Conservation (phyloP, 2,329 filamentous ascomycete species). For the Stachybotrys chlorohalonatus region DNA sequence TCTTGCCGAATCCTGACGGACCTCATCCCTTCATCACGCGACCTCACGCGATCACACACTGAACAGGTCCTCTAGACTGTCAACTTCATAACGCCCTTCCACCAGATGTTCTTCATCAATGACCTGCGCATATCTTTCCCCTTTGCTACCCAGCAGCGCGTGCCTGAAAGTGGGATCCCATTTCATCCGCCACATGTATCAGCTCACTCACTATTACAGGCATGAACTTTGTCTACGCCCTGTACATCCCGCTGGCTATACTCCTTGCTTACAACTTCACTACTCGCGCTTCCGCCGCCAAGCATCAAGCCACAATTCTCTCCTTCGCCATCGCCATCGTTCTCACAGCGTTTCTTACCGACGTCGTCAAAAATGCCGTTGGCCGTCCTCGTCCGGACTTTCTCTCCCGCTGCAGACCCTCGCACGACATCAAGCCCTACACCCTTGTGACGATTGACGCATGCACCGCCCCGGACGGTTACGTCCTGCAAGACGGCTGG, state of each 20-base stretch:
- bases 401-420: constrained; percentile 71
- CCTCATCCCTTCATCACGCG: constrained; percentile 1
- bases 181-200: not conserved
- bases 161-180: constrained; percentile 57
- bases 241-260: constrained; percentile 58
- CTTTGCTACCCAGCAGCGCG: constrained; percentile 74
- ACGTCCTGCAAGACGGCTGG: constrained; percentile 73
- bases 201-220: constrained; percentile 22
- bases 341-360: constrained; percentile 75
- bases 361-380: constrained; percentile 82
- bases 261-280: constrained; percentile 58
- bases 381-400: constrained; percentile 60
- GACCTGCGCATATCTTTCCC: constrained; percentile 80
- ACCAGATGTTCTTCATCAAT: constrained; percentile 87
- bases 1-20: constrained; percentile 2
- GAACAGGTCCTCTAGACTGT: constrained; percentile 12
- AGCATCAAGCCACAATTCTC: constrained; percentile 77
- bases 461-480: constrained; percentile 62
- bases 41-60: not conserved
- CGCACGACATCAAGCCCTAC: constrained; percentile 33
- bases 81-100: constrained; percentile 64
- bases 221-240: constrained; percentile 73
- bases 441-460: constrained; percentile 55
- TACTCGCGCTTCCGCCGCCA: constrained; percentile 58
- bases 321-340: constrained; percentile 70